These are phyloP conservation scores for Rosa rugosa DNA, from an alignment of 306 rosid genomes.

Conservation along the genomic window DNA sequence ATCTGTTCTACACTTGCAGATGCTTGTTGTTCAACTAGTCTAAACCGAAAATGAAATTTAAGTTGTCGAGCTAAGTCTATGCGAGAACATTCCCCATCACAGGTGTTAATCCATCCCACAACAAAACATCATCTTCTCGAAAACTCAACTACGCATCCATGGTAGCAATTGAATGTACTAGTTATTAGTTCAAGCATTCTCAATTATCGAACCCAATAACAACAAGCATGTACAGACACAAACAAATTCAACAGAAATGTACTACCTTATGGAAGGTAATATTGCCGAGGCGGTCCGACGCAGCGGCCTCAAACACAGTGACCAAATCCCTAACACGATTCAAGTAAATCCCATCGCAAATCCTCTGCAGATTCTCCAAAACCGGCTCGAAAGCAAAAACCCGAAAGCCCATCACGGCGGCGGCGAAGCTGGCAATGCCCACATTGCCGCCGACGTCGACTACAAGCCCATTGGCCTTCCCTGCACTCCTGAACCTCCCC, in stretches of 20 bases:
- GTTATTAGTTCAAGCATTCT: neutral
- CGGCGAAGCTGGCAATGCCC: conserved; percentile 94
- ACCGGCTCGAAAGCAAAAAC: conserved; percentile 89
- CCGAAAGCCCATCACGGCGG: conserved; percentile 82
- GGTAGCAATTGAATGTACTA: neutral
- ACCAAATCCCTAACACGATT: conserved; percentile 82
- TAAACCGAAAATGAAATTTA: neutral
- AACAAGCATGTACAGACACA: neutral
- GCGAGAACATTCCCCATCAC: neutral
- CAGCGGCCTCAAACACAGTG: conserved; percentile 77
- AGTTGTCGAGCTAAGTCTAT: neutral
- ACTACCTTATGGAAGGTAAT: conserved; percentile 85
- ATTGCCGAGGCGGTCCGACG: conserved; percentile 76
- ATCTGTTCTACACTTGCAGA: neutral
- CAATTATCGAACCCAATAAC: neutral
- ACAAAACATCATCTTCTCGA: neutral
- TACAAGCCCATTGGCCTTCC: conserved; percentile 53
- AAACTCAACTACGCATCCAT: neutral
- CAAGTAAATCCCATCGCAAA: conserved; percentile 88
- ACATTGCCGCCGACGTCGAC: conserved; percentile 96
- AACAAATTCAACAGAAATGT: neutral
- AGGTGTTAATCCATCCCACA: neutral
- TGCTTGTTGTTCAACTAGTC: neutral
- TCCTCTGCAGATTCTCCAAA: conserved; percentile 89
- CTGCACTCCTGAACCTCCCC: conserved; percentile 51